A percentile compares a stretch with the other conserved stretches of the same genome.
These are phyloP conservation scores for Elsinoe australis DNA, from an alignment of 2,329 filamentous ascomycete species.

Conservation along the genomic window DNA sequence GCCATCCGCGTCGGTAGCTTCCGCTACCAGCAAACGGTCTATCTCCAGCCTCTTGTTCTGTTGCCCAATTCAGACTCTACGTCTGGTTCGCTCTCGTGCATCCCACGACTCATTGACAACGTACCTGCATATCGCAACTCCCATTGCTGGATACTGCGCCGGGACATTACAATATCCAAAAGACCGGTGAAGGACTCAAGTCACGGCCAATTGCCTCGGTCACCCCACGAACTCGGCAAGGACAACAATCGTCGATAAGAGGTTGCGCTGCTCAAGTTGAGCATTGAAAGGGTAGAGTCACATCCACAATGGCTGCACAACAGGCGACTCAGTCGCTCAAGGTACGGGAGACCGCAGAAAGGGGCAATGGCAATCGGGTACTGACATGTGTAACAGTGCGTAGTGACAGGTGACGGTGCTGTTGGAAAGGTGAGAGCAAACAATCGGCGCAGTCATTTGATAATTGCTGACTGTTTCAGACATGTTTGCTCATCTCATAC, in stretches of 20 bases:
- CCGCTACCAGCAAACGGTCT: slow-evolving; percentile 16
- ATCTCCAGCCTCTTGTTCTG: slow-evolving; percentile 18
- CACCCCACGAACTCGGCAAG: not conserved
- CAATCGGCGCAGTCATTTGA: slow-evolving; percentile 19
- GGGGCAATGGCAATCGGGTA: slow-evolving; percentile 19
- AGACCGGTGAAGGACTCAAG: not conserved
- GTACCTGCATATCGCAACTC: slow-evolving; percentile 13
- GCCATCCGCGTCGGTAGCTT: slow-evolving; percentile 11
- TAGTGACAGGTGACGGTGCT: slow-evolving; percentile 98
- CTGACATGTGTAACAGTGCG: slow-evolving; percentile 56
- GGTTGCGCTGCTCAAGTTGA: not conserved
- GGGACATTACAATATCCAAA: not conserved
- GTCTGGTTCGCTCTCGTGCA: not conserved
- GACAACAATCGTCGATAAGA: slow-evolving; percentile 3
- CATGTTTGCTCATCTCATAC: slow-evolving; percentile 97
- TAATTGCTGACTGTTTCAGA: slow-evolving; percentile 47
- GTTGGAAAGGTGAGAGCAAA: slow-evolving; percentile 79
- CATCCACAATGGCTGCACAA: slow-evolving; percentile 57
- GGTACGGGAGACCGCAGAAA: slow-evolving; percentile 43
- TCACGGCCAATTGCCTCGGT: slow-evolving; percentile 9
- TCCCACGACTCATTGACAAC: not conserved
- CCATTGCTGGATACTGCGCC: slow-evolving; percentile 2
- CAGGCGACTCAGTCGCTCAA: slow-evolving; percentile 85
- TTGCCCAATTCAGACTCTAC: not conserved
- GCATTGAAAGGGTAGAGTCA: not conserved